Evolutionary conservation across 2,329 filamentous ascomycete species (phyloP).

Genomic region (Thyridium curvatum): DNA sequence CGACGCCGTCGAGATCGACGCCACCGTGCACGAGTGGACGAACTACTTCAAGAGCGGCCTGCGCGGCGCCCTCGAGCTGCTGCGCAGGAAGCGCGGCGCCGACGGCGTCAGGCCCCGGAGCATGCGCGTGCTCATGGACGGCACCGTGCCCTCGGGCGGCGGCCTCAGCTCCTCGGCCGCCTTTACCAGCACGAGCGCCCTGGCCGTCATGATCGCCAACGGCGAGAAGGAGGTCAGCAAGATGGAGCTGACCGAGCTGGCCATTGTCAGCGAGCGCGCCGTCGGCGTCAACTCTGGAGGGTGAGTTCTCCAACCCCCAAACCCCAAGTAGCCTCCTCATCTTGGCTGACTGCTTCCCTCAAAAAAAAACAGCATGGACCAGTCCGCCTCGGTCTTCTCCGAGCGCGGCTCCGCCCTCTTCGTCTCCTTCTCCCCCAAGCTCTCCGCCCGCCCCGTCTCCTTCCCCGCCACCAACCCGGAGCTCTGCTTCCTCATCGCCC

Average conservation of each 20-base stretch:
- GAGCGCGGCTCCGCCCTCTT: constrained; percentile 80
- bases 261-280: constrained; percentile 87
- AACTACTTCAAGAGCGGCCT: constrained; percentile 98
- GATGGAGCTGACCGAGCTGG: constrained; percentile 84
- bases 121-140: constrained; percentile 87
- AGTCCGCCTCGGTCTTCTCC: constrained; percentile 92
- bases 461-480: constrained; percentile 79
- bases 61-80: constrained; percentile 69
- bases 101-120: constrained; percentile 60
- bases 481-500: constrained; percentile 86
- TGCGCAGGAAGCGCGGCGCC: constrained; percentile 58
- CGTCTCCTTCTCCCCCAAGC: constrained; percentile 78
- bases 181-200: constrained; percentile 82
- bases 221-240: constrained; percentile 75
- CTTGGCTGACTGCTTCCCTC: constrained; percentile 4
- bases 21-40: constrained; percentile 83
- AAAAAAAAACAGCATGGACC: constrained; percentile 79
- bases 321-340: not conserved
- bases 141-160: constrained; percentile 85
- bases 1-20: constrained; percentile 68
- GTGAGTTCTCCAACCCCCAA: constrained; percentile 38
- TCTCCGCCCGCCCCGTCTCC: constrained; percentile 69
- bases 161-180: constrained; percentile 92
- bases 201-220: constrained; percentile 84
- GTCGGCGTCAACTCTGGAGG: constrained; percentile 96